Evolutionary conservation across 2,329 filamentous ascomycete genomes (phyloP), one percentile per base, ranked within the genome.

Genomic region (Neonectria faginata): DNA sequence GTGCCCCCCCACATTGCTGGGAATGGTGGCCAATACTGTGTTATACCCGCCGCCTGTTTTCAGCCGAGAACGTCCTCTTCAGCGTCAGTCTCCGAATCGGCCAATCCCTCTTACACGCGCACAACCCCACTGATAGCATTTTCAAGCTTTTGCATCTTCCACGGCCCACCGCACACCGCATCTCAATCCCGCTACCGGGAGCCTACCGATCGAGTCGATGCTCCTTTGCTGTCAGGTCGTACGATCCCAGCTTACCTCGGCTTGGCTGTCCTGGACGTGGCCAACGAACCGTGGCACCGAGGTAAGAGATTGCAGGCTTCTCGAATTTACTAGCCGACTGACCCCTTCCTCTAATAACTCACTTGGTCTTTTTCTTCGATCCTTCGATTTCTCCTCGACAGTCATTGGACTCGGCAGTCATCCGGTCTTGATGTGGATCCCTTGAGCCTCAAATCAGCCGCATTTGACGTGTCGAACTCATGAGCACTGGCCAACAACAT

Each of bases 401-500:
- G 57, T 57, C 9, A 51, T 29, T 56, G 18, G n/a, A 33, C 52
- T 65, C 62, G 62, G 62, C 48, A 65, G 45, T 62, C 53, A 58
- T 51, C 48, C 53, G 62, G 52, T 33, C 22, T 44, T 53, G 25
- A 18, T 18, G 58, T 58, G 62, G 58, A 50, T 22, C 60, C 41
- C 41, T 57, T 62, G 41, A 65, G 62, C 57, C 62, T 65, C 62
- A 51, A 44, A 47, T 54, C 47, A 54, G 51, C 54, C 62, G 7
- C 31, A 27, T 55, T 62, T 45, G 58, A 65, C 50, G 58, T 65
- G 62, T 44, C 18, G 14, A 44, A 25, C 62, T 29, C 22, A 2
- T 22, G 47, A 62, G 58, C 62, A 62, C 33, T 60, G 58, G 48
- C 62, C 58, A 58, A 65, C 42, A 57, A 65, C 42, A 57, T 54